Conservation (phyloP, 1,139 yeast genomes). For the Suhomyces bokatorum region DNA sequence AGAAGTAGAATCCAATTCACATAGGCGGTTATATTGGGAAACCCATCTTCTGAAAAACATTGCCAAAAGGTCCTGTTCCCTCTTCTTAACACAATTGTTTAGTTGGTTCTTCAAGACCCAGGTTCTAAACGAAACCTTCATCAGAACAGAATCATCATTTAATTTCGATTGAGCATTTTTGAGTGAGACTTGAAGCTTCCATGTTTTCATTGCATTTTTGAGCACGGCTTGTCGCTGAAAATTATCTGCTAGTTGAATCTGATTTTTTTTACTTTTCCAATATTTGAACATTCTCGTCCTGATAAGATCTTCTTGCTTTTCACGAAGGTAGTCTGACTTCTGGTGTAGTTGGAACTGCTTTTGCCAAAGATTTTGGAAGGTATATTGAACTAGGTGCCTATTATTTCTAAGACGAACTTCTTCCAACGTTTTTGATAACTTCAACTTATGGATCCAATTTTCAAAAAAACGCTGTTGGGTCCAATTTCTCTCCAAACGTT, state of each 20-base stretch:
- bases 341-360: constrained; percentile 13
- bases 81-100: background rate
- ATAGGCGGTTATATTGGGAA: background rate
- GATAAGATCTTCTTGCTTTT: constrained; percentile 7
- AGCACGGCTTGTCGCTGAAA: background rate
- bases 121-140: constrained; percentile 4
- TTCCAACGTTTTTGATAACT: constrained; percentile 8
- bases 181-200: constrained; percentile 17
- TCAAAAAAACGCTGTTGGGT: constrained; percentile 15
- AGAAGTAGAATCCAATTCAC: background rate
- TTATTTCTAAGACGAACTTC: constrained; percentile 13
- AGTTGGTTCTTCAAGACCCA: constrained; percentile 11
- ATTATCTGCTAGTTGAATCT: background rate
- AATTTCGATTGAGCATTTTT: background rate
- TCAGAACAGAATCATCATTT: background rate
- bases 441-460: constrained; percentile 18
- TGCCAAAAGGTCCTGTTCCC: no score
- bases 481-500: constrained; percentile 12
- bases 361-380: constrained; percentile 21
- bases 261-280: constrained; percentile 19
- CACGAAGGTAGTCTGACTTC: constrained; percentile 6
- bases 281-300: constrained; percentile 10
- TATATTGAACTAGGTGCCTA: constrained; percentile 9
- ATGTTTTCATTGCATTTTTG: constrained; percentile 11
- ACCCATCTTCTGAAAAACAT: background rate